Conservation (phyloP, 495 filamentous ascomycete species). For the Xylaria cubensis region DNA sequence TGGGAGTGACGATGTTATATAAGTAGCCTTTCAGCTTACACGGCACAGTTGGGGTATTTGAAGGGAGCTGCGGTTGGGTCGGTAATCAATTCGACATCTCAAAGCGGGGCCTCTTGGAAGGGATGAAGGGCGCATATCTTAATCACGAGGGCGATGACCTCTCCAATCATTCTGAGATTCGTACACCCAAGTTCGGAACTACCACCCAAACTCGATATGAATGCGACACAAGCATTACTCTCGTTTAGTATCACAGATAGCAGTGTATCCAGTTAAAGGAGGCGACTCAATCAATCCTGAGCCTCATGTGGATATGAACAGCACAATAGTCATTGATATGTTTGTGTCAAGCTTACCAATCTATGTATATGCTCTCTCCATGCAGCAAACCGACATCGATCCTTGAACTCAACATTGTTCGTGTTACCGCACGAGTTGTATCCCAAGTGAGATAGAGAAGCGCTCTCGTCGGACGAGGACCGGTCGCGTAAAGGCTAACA, state of each 20-base stretch:
- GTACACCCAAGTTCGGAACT: neutral
- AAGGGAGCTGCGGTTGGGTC: neutral
- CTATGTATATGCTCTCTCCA: neutral
- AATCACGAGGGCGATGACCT: neutral
- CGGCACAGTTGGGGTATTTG: constrained; percentile 1
- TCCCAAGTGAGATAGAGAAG: neutral
- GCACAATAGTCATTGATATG: neutral
- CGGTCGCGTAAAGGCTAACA: neutral
- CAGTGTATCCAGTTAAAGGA: neutral
- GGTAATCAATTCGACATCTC: neutral
- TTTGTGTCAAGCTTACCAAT: neutral
- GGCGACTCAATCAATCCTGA: neutral
- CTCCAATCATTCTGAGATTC: neutral
- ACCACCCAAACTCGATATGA: neutral
- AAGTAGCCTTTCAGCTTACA: constrained; percentile 9
- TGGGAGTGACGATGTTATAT: constrained; percentile 5
- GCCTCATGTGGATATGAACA: neutral
- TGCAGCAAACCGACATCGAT: neutral
- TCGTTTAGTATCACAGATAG: too few relatives aligned
- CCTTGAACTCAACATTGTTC: neutral
- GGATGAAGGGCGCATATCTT: neutral
- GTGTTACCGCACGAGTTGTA: neutral
- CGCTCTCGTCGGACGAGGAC: neutral
- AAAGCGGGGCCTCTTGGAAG: neutral
- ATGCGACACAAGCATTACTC: neutral